Conservation (phyloP, 1,284 basidiomycete genomes). For the Pisolithus thermaeus region DNA sequence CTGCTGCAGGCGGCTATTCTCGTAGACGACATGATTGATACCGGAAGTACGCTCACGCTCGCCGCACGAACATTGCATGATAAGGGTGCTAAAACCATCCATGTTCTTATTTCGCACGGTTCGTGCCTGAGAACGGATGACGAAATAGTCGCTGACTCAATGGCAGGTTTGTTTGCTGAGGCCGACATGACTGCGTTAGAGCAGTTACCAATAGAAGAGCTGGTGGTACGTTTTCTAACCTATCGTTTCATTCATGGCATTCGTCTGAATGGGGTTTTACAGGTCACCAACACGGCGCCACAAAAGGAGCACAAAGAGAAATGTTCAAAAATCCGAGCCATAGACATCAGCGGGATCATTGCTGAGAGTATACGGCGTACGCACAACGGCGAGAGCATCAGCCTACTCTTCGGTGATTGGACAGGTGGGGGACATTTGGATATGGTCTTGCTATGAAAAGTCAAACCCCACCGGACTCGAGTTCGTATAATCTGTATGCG, state of each 20-base stretch:
- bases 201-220: conserved; percentile 75
- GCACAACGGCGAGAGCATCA: conserved; percentile 93
- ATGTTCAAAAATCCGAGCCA: conserved; percentile 61
- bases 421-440: conserved; percentile 44
- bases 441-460: conserved; percentile 22
- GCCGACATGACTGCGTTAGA: conserved; percentile 74
- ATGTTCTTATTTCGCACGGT: conserved; percentile 94
- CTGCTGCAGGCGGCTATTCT: conserved; percentile 75
- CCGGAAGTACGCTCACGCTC: conserved; percentile 81
- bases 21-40: conserved; percentile 98
- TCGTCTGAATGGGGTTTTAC: background rate
- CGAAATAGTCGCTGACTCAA: conserved; percentile 1
- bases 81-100: conserved; percentile 83
- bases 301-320: conserved; percentile 50
- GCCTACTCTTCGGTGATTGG: conserved; percentile 77
- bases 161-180: conserved; percentile 79
- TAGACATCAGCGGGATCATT: conserved; percentile 89
- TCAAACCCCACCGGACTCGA: background rate
- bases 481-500: background rate
- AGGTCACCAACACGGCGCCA: conserved; percentile 78
- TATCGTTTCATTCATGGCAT: background rate
- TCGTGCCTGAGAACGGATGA: conserved; percentile 17
- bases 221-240: conserved; percentile 60
- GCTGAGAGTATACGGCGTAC: conserved; percentile 95
- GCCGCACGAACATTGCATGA: conserved; percentile 84